These are phyloP conservation scores for Arthrocladium fulminans DNA, from an alignment of 2,329 filamentous ascomycete genomes.

Conservation along the genomic window DNA sequence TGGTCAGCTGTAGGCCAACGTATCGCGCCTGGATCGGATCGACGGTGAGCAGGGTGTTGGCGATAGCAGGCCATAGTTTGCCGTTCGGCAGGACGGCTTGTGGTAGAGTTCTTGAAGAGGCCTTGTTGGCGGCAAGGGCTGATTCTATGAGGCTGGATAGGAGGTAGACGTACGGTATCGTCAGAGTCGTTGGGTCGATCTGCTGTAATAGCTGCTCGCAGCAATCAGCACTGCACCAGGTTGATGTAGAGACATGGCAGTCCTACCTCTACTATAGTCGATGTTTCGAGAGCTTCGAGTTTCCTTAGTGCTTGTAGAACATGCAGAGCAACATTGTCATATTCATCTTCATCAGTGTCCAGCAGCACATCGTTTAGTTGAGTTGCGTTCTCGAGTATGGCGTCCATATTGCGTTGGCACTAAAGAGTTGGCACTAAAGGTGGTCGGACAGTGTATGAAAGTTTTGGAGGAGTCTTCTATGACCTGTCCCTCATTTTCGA, in stretches of 20 bases:
- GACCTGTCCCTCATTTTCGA: background rate
- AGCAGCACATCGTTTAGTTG: conserved; percentile 12
- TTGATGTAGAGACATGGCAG: conserved; percentile 15
- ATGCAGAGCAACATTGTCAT: conserved; percentile 31
- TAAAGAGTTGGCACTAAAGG: background rate
- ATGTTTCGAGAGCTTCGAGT: conserved; percentile 10
- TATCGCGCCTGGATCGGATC: conserved; percentile 38
- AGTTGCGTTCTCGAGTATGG: conserved; percentile 3
- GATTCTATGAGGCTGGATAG: conserved; percentile 42
- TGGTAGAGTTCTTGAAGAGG: conserved; percentile 25
- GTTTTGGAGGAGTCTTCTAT: background rate
- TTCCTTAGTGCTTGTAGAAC: conserved; percentile 22
- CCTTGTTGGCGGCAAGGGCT: conserved; percentile 27
- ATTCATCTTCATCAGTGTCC: conserved; percentile 24
- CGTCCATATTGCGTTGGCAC: conserved; percentile 3
- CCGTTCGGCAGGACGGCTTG: conserved; percentile 38
- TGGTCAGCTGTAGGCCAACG: conserved; percentile 32
- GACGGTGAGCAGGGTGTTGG: conserved; percentile 47
- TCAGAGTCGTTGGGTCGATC: conserved; percentile 43
- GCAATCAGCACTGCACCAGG: background rate
- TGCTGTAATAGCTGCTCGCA: background rate
- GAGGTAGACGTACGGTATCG: conserved; percentile 50
- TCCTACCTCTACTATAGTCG: conserved; percentile 28
- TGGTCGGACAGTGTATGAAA: background rate
- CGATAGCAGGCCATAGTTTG: conserved; percentile 42